Percentiles rank a stretch among this genome's conserved stretches.
Conservation (phyloP, 805 yeast species). For the Vanderwaltozyma verrucispora region DNA sequence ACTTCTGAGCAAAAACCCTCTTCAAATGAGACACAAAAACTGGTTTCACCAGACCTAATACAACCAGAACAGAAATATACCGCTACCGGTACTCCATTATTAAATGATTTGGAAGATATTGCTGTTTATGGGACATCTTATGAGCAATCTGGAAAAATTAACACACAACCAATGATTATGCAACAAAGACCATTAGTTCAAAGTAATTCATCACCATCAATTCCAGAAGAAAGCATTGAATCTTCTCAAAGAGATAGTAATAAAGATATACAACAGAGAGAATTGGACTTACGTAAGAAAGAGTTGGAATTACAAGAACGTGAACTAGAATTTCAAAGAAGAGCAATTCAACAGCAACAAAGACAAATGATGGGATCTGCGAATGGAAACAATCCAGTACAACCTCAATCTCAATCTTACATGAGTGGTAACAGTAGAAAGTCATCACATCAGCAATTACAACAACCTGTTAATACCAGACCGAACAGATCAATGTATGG, state of each 20-base stretch:
- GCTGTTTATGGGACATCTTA: slow-evolving; percentile 21
- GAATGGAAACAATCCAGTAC: not conserved
- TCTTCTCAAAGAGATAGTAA: slow-evolving; percentile 5
- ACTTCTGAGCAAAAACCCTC: too few relatives aligned
- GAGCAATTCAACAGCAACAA: slow-evolving; percentile 17
- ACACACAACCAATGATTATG: not conserved
- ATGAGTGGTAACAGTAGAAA: slow-evolving; percentile 5
- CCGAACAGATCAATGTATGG: slow-evolving; percentile 22
- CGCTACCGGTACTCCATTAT: slow-evolving; percentile 24
- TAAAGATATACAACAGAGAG: slow-evolving; percentile 20
- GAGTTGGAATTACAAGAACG: slow-evolving; percentile 29
- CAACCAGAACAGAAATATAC: slow-evolving; percentile 7
- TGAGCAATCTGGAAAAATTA: slow-evolving; percentile 15
- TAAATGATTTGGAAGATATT: slow-evolving; percentile 26
- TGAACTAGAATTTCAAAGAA: slow-evolving; percentile 24
- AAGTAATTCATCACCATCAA: slow-evolving; percentile 11
- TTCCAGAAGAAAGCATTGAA: slow-evolving; percentile 3
- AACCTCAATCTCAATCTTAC: slow-evolving; percentile 2
- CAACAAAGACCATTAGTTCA: slow-evolving; percentile 6
- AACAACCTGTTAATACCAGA: slow-evolving; percentile 13
- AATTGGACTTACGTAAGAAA: slow-evolving; percentile 24
- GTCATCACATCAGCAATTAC: slow-evolving; percentile 13
- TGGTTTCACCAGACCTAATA: not conserved
- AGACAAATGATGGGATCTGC: slow-evolving; percentile 1
- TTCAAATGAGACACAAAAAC: not conserved